phyloP scores from a whole-genome alignment of 139 green algal species.

The Asterochloris sp. region DNA sequence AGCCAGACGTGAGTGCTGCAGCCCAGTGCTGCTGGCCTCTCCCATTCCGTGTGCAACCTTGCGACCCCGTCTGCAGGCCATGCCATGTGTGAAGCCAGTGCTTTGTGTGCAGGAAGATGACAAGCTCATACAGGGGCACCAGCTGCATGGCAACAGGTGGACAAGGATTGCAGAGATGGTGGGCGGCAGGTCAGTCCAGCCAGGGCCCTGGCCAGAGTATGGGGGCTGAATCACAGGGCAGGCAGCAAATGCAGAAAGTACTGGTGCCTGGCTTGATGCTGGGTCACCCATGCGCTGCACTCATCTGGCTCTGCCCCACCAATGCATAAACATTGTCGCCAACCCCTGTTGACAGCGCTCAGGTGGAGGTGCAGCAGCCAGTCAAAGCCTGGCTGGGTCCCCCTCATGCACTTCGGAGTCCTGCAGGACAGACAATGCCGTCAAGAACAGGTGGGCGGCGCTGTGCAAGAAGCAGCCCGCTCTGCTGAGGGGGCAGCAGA shows the following conservation, averaged over 20 bases:
- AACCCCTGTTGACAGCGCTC: too few relatives aligned
- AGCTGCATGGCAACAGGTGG: slow-evolving; percentile 25
- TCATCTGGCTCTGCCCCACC: not conserved
- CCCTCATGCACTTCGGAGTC: not conserved
- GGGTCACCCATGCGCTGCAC: not conserved
- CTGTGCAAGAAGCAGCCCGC: slow-evolving; percentile 17
- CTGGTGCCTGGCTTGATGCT: not conserved
- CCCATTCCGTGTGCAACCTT: not conserved
- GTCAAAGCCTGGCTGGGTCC: too few relatives aligned
- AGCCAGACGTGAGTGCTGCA: not conserved
- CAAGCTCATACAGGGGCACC: slow-evolving; percentile 5
- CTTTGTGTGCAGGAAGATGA: slow-evolving; percentile 2
- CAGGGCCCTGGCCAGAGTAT: too few relatives aligned
- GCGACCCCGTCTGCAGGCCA: not conserved
- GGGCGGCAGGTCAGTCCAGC: not conserved
- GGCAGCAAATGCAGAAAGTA: too few relatives aligned
- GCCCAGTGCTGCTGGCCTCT: too few relatives aligned
- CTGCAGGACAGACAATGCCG: slow-evolving; percentile 29
- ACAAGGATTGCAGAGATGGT: slow-evolving; percentile 22
- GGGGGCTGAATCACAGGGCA: too few relatives aligned
- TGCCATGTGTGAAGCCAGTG: not conserved
- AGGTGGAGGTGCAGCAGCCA: too few relatives aligned
- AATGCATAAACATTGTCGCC: not conserved
- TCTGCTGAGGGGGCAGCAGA: too few relatives aligned
- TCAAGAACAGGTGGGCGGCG: slow-evolving; percentile 27